These are phyloP conservation scores for Xylariaceae sp. DNA, from an alignment of 2,329 filamentous ascomycete genomes.

Conservation along the genomic window DNA sequence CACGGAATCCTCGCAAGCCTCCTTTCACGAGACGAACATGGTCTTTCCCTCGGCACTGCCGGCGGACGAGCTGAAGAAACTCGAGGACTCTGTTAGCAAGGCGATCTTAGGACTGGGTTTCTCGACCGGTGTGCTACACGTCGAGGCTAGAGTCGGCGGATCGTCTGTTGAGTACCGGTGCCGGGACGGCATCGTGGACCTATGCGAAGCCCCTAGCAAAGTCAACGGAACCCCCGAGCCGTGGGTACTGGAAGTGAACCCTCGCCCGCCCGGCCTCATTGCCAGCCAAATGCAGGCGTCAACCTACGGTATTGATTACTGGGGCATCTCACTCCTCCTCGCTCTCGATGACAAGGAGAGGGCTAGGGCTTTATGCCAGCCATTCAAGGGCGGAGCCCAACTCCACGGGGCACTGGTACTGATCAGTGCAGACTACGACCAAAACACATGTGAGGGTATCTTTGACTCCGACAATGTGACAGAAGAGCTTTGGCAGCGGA, in stretches of 20 bases:
- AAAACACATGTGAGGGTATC: slow-evolving; percentile 18
- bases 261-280: slow-evolving; percentile 22
- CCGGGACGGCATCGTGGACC: slow-evolving; percentile 8
- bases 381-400: slow-evolving; percentile 20
- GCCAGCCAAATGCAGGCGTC: slow-evolving; percentile 21
- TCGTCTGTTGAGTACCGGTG: slow-evolving; percentile 17
- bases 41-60: slow-evolving; percentile 26
- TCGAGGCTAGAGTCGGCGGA: slow-evolving; percentile 21
- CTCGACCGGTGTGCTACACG: slow-evolving; percentile 21
- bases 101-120: slow-evolving; percentile 20
- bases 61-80: slow-evolving; percentile 11
- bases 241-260: slow-evolving; percentile 26
- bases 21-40: slow-evolving; percentile 24
- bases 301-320: slow-evolving; percentile 26
- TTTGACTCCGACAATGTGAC: slow-evolving; percentile 29
- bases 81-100: slow-evolving; percentile 12
- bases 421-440: slow-evolving; percentile 23
- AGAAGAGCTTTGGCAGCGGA: slow-evolving; percentile 19
- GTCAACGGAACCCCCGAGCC: no score
- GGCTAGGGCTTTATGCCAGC: slow-evolving; percentile 16
- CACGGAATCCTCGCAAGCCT: slow-evolving; percentile 8
- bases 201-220: no score
- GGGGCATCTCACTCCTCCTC: slow-evolving; percentile 19
- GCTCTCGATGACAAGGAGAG: slow-evolving; percentile 18
- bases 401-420: slow-evolving; percentile 21